Evolutionary conservation across 495 filamentous ascomycete species (phyloP).

Genomic region (Hyaloscypha variabilis): DNA sequence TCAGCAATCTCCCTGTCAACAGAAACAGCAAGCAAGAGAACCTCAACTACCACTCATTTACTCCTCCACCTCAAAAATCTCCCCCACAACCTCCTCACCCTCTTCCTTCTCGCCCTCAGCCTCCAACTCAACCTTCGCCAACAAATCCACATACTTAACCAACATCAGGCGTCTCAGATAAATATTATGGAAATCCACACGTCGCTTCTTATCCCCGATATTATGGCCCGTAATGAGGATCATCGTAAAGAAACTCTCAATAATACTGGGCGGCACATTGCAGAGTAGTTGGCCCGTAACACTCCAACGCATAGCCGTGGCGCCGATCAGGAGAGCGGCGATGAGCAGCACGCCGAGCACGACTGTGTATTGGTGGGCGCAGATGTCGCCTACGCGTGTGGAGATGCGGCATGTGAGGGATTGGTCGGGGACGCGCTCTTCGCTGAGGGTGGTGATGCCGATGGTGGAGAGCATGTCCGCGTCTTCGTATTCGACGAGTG

Average conservation of each 20-base stretch:
- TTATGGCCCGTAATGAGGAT: conserved; percentile 45
- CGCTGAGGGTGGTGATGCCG: conserved; percentile 19
- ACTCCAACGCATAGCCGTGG: conserved; percentile 42
- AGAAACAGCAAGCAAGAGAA: too few species aligned
- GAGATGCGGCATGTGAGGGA: conserved; percentile 36
- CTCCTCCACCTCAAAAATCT: too few species aligned
- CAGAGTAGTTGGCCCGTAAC: conserved; percentile 43
- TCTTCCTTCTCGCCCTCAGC: conserved; percentile 1
- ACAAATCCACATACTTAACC: conserved; percentile 18
- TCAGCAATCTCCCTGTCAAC: too few species aligned
- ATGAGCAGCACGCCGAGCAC: conserved; percentile 34
- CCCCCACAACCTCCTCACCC: conserved; percentile 15
- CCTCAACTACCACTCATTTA: too few species aligned
- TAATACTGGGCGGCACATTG: conserved; percentile 45
- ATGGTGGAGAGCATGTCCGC: conserved; percentile 24
- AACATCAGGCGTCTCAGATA: conserved; percentile 21
- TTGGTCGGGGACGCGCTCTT: conserved; percentile 20
- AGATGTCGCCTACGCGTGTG: conserved; percentile 31
- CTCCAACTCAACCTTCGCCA: conserved; percentile 18
- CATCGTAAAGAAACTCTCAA: conserved; percentile 45
- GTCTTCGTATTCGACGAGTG: conserved; percentile 26
- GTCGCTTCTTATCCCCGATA: conserved; percentile 32
- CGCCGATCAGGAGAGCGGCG: conserved; percentile 36
- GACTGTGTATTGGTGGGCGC: conserved; percentile 38
- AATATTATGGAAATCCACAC: conserved; percentile 27